Base-by-base conservation (phyloP, 1,139 yeast genomes). In the Kodamaea anthophila region DNA sequence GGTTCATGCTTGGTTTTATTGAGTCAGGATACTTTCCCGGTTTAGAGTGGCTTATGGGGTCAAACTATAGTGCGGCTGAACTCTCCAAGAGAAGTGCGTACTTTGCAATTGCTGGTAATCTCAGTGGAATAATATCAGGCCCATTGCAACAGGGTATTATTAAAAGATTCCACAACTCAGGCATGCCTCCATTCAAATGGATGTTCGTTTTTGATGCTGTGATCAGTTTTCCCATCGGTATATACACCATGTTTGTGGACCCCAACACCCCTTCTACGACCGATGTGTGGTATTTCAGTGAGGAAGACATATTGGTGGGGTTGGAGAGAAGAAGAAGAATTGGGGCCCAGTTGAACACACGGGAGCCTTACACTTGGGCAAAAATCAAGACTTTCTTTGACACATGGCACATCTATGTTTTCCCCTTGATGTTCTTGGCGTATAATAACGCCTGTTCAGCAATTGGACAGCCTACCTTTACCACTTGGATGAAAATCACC, bases 21-120 rank as follows among this genome's bases (percentile, higher is more conserved):
- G 85, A 77, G 46, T 50, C 76, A 13, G 80, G 80, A 0, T 71
- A 71, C 38, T 75, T 74, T 49, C 82, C 82, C 2, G 74, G 74
- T 14, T 55, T 74, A 35, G 46, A 42, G 25, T 42, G 44, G 42
- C 31, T 42, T 9, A 36, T 42, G 13, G 46, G 46, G 3, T 42
- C 46, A n/a, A 42, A 42, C 31, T 42, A 41, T 26, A 33, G 37
- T 24, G 39, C 40, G 1, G 26, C 37, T 1, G 78, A 74, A 38
- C 49, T 72, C 24, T 58, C 68, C 21, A 63, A 70, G 34, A 51
- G 82, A 39, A 62, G 74, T 18, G 61, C 74, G 21, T 64, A 58
- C 27, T 74, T 73, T 47, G 68, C 70, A 4, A 51, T 61, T 16
- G 56, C 72, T 4, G 66, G 66, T 9, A 51, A 53, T 12, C 65